These are phyloP conservation scores for Marsdenia floribunda DNA, from an alignment of 257 asterid genomes.

Conservation along the genomic window DNA sequence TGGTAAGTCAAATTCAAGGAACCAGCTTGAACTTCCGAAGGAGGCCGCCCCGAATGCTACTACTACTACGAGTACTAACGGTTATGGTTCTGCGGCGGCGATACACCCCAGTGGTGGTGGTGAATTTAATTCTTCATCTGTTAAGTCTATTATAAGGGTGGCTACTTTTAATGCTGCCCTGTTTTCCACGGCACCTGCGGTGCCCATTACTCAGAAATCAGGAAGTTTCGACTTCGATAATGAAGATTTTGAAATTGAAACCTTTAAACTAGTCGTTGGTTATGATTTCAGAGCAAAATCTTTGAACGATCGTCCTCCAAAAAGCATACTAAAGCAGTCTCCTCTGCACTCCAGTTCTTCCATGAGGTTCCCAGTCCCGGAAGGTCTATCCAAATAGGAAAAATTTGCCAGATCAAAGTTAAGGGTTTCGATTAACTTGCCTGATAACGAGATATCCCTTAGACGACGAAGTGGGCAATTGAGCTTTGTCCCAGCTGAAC, in stretches of 20 bases:
- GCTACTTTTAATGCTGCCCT: conserved; percentile 96
- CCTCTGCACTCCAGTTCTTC: conserved; percentile 45
- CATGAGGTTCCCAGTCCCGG: conserved; percentile 17
- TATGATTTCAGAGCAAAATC: conserved; percentile 38
- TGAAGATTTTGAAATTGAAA: conserved; percentile 6
- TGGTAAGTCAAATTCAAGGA: conserved; percentile 43
- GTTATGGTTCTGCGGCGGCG: conserved; percentile 42
- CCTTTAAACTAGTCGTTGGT: conserved; percentile 7
- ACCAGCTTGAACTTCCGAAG: conserved; percentile 20
- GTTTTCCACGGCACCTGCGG: conserved; percentile 95
- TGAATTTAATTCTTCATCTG: conserved; percentile 30
- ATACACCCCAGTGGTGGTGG: conserved; percentile 56
- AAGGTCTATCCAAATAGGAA: conserved; percentile 36
- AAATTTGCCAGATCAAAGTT: conserved; percentile 59
- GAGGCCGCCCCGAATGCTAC: conserved; percentile 16
- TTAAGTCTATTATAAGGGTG: conserved; percentile 34
- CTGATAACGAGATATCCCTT: conserved; percentile 87
- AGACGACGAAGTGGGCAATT: conserved; percentile 52
- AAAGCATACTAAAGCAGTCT: conserved; percentile 74
- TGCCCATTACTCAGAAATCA: conserved; percentile 37
- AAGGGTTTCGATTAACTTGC: conserved; percentile 84
- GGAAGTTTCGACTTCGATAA: conserved; percentile 29
- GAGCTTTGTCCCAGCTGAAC: conserved; percentile 27
- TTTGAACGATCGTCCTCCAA: conserved; percentile 62
- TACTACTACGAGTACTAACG: no score